Evolutionary conservation across 768 basidiomycete species (phyloP).

Genomic region (Hydnum rufescens): DNA sequence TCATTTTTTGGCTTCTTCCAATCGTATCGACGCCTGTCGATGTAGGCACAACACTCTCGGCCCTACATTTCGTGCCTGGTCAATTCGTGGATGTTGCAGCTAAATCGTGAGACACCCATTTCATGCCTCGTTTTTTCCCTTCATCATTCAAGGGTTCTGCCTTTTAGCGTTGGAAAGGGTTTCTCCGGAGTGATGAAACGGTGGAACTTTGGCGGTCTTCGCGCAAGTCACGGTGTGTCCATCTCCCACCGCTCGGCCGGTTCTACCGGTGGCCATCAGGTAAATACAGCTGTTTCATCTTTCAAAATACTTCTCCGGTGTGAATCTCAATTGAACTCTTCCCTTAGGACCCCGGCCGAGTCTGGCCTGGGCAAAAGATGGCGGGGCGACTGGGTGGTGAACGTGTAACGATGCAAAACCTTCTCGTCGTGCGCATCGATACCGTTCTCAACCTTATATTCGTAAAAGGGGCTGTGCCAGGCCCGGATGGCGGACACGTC

Average conservation of each 20-base stretch:
- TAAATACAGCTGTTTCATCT: conserved; percentile 15
- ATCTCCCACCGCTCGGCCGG: conserved; percentile 83
- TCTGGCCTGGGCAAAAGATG: conserved; percentile 98
- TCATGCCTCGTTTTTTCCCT: background rate
- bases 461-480: conserved; percentile 81
- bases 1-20: too few species aligned
- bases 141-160: background rate
- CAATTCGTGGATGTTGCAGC: conserved; percentile 86
- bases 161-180: conserved; percentile 76
- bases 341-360: conserved; percentile 75
- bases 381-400: conserved; percentile 79
- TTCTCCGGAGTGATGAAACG: conserved; percentile 96
- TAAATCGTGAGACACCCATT: conserved; percentile 47
- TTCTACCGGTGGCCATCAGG: conserved; percentile 89
- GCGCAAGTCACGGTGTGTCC: conserved; percentile 92
- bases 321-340: conserved; percentile 5
- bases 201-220: conserved; percentile 79
- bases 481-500: conserved; percentile 73
- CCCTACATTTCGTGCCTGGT: conserved; percentile 90
- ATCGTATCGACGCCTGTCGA: background rate
- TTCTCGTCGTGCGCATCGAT: conserved; percentile 78
- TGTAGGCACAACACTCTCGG: conserved; percentile 71
- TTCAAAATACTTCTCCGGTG: background rate
- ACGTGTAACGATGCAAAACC: conserved; percentile 69
- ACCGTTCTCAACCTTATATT: conserved; percentile 70